Evolutionary conservation across 192 early-diverging fungal genomes (phyloP).

Genomic region (Podochytrium sp.): DNA sequence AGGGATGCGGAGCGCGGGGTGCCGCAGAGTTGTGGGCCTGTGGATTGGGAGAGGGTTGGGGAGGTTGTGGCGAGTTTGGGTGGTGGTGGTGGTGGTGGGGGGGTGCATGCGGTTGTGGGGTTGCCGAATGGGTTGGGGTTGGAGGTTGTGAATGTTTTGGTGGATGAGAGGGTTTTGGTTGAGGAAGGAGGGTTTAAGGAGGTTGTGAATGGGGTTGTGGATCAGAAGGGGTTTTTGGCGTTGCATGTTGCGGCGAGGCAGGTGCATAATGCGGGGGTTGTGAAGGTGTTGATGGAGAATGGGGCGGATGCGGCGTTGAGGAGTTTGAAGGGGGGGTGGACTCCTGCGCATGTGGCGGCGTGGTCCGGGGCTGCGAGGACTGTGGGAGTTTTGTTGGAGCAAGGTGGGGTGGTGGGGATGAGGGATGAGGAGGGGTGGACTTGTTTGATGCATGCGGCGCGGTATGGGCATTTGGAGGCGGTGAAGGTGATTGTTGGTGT

Average conservation of each 20-base stretch:
- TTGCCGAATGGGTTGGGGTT: conserved; percentile 8
- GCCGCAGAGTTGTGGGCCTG: conserved; percentile 7
- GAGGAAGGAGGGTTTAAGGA: neutral
- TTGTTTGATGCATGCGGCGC: conserved; percentile 28
- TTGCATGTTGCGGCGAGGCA: conserved; percentile 20
- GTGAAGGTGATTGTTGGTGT: conserved; percentile 9
- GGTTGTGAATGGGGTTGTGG: neutral
- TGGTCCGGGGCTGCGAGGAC: conserved; percentile 15
- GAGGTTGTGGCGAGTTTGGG: conserved; percentile 4
- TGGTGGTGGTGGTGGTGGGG: neutral
- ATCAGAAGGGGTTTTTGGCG: conserved; percentile 17
- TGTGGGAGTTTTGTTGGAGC: neutral
- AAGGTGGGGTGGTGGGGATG: neutral
- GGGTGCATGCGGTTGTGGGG: neutral
- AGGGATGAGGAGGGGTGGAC: conserved; percentile 36
- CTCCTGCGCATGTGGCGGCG: conserved; percentile 29
- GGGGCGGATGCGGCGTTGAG: neutral
- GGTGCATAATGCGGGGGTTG: neutral
- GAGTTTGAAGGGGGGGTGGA: conserved; percentile 24
- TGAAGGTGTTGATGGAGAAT: neutral
- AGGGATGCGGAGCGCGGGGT: neutral
- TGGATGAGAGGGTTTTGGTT: conserved; percentile 15
- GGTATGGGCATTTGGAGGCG: conserved; percentile 27
- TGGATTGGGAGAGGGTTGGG: neutral
- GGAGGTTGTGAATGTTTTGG: conserved; percentile 23